These are phyloP conservation scores for Teratosphaeria pseudoeucalypti DNA, from an alignment of 2,329 filamentous ascomycete species.

Conservation along the genomic window DNA sequence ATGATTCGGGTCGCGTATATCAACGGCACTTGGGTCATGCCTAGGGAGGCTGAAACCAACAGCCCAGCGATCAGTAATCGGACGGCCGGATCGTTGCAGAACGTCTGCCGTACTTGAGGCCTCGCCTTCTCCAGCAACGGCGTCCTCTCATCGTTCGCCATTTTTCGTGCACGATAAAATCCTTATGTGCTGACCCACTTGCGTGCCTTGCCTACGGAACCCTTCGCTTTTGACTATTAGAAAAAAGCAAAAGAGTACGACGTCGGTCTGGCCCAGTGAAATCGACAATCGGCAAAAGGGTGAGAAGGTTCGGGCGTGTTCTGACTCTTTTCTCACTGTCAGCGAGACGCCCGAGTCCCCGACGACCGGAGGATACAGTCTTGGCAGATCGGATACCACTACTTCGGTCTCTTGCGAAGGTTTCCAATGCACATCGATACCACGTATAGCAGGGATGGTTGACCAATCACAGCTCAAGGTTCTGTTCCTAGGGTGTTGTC, in stretches of 20 bases:
- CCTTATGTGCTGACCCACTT: background rate
- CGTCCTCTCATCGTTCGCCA: background rate
- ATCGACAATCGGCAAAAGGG: background rate
- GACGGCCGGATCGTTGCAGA: background rate
- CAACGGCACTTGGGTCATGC: background rate
- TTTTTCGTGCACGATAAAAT: background rate
- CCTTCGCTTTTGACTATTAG: background rate
- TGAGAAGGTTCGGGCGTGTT: background rate
- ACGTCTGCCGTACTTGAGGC: background rate
- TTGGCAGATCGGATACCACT: background rate
- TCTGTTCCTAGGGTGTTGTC: background rate
- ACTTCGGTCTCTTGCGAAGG: background rate
- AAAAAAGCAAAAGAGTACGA: background rate
- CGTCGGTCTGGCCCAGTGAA: background rate
- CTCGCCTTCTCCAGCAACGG: background rate
- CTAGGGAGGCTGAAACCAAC: background rate
- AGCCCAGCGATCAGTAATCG: background rate
- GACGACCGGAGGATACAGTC: background rate
- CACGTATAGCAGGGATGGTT: background rate
- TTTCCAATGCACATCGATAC: background rate
- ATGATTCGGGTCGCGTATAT: background rate
- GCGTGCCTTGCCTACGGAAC: background rate
- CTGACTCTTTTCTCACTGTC: background rate
- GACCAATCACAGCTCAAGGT: background rate
- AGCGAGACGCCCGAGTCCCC: background rate